Conservation (phyloP, 2,329 filamentous ascomycete genomes). For the Aspergillus fumigatiaffinis region DNA sequence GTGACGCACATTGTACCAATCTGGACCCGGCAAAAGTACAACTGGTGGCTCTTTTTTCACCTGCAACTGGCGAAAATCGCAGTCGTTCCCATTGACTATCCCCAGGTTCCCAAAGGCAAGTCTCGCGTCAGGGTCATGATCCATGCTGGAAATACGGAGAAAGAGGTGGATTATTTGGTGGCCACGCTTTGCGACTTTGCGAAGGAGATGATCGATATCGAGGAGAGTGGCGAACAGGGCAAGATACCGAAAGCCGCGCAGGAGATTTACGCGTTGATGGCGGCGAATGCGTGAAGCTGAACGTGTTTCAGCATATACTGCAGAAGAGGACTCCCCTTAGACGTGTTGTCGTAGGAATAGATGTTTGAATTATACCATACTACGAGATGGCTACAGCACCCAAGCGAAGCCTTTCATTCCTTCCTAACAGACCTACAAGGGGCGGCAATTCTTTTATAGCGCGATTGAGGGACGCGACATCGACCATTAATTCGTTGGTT, state of each 20-base stretch:
- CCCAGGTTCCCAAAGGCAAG: conserved; percentile 56
- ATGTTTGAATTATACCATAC: no score
- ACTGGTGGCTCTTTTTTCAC: conserved; percentile 28
- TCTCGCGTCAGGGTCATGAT: conserved; percentile 59
- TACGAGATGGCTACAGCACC: no score
- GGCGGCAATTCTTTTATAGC: no score
- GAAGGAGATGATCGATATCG: not conserved
- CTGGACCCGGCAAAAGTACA: conserved; percentile 35
- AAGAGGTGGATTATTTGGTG: not conserved
- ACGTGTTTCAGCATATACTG: no score
- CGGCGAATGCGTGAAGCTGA: not conserved
- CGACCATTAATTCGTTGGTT: no score
- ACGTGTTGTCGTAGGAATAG: no score
- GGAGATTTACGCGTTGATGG: not conserved
- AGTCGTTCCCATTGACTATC: conserved; percentile 49
- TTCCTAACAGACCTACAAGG: no score
- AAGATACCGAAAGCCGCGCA: not conserved
- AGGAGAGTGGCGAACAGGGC: not conserved
- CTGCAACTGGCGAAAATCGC: conserved; percentile 38
- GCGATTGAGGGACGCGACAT: no score
- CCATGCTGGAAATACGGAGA: conserved; percentile 55
- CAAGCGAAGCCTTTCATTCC: no score
- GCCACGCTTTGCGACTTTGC: not conserved
- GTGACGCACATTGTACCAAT: conserved; percentile 40
- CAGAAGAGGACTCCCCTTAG: not conserved